Base-by-base conservation (phyloP, 208 protist genomes). In the Trichomonas gallinae region DNA sequence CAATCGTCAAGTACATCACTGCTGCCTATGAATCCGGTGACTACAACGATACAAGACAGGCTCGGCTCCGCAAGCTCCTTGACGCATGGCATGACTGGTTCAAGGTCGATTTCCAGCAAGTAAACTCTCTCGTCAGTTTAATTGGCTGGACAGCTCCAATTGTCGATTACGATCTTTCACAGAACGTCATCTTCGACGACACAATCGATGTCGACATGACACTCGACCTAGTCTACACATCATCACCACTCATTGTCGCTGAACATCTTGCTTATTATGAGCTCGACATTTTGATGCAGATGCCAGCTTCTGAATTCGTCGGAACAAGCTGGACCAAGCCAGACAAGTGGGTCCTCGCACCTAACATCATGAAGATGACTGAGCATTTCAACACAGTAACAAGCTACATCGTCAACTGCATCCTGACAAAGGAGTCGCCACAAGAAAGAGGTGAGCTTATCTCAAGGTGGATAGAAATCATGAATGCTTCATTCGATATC, bases 291-390 rank as follows among this genome's bases (percentile, higher is more conserved):
- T 38, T 93, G 26, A 0, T 23, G 0, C 1, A 0, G 0, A 93
- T 93, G 13, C 40, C 40, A 38, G 87, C 87, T 10, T 93, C 40
- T 21, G 87, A 93, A 51, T 93, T 93, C 44, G 31, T 93, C 26
- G 87, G 87, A 48, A 48, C 40, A 17, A 44, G 87, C 9, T 93
- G 87, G 87, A 51, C 87, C 0, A 44, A 17, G 21, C 17, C 44
- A 21, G 87, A 93, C 15, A 93, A 93, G 51, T 93, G 87, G 87
- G 45, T 31, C 0, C 17, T 42, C 2, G 87, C 87, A 38, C 87
- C 87, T 38, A 34, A 93, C 44, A 93, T 93, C 87, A 93, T 51
- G 44, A 93, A 93, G n/a, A 51, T 93, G 40, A 93, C 31, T 23
- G 87, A 93, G 45, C 87, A 93, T 42, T 93, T 93, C 44, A 93